A percentile compares a stretch with the other conserved stretches of the same genome.
These are phyloP conservation scores for Suillus cothurnatus DNA, from an alignment of 768 basidiomycete species.

Conservation along the genomic window DNA sequence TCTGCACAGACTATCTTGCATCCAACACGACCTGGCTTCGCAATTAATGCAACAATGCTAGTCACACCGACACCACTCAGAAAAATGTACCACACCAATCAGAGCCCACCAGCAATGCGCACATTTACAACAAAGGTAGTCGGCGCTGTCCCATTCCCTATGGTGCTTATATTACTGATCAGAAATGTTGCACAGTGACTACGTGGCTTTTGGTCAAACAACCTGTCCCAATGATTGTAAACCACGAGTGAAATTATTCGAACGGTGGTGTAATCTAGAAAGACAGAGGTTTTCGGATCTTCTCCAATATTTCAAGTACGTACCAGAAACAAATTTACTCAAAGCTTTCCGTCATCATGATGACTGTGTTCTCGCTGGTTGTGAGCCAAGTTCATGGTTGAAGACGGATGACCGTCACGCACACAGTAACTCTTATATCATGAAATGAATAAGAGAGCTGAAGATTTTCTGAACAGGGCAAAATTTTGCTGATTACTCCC, in stretches of 20 bases:
- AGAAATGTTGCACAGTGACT: not conserved
- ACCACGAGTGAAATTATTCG: not conserved
- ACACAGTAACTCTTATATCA: not conserved
- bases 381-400: not conserved
- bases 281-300: not conserved
- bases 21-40: too few species aligned
- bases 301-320: not conserved
- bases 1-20: too few species aligned
- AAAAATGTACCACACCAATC: not conserved
- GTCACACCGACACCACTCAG: not conserved
- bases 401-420: not conserved
- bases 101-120: not conserved
- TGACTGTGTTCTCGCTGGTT: not conserved
- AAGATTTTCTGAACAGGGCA: not conserved
- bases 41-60: not conserved
- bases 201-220: not conserved
- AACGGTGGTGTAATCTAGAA: not conserved
- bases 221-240: not conserved
- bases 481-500: not conserved
- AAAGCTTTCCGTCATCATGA: too few species aligned
- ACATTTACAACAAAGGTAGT: not conserved
- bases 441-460: not conserved
- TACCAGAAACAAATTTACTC: not conserved
- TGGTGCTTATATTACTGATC: not conserved
- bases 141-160: not conserved